Evolutionary conservation across 371 early-diverging fungal genomes (phyloP), one percentile per base, ranked within the genome.

Genomic region (Mortierella sp.): DNA sequence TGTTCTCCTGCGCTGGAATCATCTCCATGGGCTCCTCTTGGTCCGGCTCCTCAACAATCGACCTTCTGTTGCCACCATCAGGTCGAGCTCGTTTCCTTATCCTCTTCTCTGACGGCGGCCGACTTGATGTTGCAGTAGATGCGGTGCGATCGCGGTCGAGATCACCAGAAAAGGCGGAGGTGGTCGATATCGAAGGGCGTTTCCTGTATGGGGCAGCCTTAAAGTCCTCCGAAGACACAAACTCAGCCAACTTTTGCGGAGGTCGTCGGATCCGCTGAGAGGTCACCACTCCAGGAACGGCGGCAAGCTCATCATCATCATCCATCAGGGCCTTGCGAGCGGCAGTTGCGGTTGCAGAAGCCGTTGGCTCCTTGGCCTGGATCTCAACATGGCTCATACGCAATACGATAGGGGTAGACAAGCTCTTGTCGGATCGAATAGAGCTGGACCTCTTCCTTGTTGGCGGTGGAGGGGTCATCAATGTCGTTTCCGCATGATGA

Each of bases 181-280:
- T 2, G 16, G 31, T 31, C 55, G 55, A 29, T 0, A 19, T 16
- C 6, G 55, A 26, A 13, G 55, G 31, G 14, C 55, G 55, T 24
- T 68, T 69, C n/a, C 69, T 73, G 55, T 64, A 77, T 13, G 78
- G 83, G 0, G 74, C 65, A 11, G 83, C 78, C 43, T 77, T 77
- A 24, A 82, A 82, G 43, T 82, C 83, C 40, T 82, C 78, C 2
- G 83, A 82, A 2, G 83, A 82, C 10, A 82, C 83, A 70, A 82
- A 82, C 47, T 82, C 83, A 2, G 82, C 70, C 41, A 81, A 61
- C 19, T 81, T 81, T 40, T 77, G 82, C 58, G 83, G 83, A 50
- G 83, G 83, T 53, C 83, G 71, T 58, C 83, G 77, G 37, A 82
- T n/a, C 16, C 83, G 83, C 11, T 61, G 78, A 0, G 83, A 75